A percentile compares a stretch with the other conserved stretches of the same genome.
phyloP scores from a whole-genome alignment of 257 asterid species.

The Petrea volubilis region DNA sequence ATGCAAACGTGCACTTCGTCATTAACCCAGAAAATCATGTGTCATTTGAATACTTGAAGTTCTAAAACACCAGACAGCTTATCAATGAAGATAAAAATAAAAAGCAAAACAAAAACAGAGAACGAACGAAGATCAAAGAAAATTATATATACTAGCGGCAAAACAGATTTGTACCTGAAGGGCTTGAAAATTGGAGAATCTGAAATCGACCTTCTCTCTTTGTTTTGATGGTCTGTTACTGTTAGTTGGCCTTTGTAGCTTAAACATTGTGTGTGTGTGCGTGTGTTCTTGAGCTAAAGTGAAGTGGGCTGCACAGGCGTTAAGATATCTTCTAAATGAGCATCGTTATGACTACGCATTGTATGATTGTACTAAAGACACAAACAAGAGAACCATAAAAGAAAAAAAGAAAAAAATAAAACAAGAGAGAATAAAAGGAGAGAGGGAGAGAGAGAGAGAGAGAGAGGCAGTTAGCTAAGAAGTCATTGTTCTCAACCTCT shows the following conservation, averaged over 20 bases:
- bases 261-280: conserved; percentile 54
- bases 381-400: conserved; percentile 33
- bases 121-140: not conserved
- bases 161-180: conserved; percentile 57
- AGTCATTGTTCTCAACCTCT: conserved; percentile 54
- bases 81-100: no score
- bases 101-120: no score
- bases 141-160: not conserved
- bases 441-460: conserved; percentile 10
- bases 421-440: no score
- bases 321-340: conserved; percentile 11
- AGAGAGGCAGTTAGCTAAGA: conserved; percentile 43
- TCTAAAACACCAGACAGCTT: not conserved
- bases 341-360: conserved; percentile 9
- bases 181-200: conserved; percentile 85
- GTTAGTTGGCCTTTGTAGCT: conserved; percentile 50
- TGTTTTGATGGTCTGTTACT: conserved; percentile 33
- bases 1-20: not conserved
- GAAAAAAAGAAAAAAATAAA: no score
- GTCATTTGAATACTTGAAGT: not conserved
- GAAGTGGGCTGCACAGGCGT: conserved; percentile 9
- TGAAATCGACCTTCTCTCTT: conserved; percentile 70
- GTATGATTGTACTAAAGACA: conserved; percentile 25
- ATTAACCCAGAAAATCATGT: not conserved
- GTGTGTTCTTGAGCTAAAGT: conserved; percentile 30